Evolutionary conservation across 2,329 filamentous ascomycete genomes (phyloP).

Genomic region (Ramichloridium luteum): DNA sequence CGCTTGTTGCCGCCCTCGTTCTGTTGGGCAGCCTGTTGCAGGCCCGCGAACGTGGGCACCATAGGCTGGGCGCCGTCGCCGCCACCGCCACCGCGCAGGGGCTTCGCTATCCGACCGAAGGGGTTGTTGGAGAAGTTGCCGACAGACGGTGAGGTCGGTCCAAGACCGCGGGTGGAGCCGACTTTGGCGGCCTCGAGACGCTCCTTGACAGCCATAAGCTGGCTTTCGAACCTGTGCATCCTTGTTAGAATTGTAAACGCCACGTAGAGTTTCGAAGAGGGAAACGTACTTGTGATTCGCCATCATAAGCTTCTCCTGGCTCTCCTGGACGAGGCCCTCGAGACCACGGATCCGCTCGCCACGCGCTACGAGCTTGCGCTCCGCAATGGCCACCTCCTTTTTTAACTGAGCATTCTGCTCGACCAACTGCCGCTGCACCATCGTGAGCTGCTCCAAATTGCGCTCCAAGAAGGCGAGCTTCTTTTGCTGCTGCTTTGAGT

Average conservation of each 20-base stretch:
- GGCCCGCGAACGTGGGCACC: conserved; percentile 31
- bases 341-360: conserved; percentile 95
- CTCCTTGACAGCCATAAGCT: conserved; percentile 95
- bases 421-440: conserved; percentile 92
- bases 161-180: conserved; percentile 73
- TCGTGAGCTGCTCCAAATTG: conserved; percentile 93
- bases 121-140: conserved; percentile 51
- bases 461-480: conserved; percentile 99
- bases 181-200: conserved; percentile 90
- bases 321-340: conserved; percentile 85
- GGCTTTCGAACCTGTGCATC: conserved; percentile 72
- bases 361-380: conserved; percentile 88
- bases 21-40: conserved; percentile 29
- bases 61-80: conserved; percentile 27
- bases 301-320: conserved; percentile 93
- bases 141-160: conserved; percentile 40
- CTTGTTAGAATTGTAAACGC: conserved; percentile 6
- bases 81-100: conserved; percentile 44
- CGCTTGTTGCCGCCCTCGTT: conserved; percentile 45
- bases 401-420: conserved; percentile 96
- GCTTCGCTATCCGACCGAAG: conserved; percentile 56
- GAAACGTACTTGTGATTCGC: conserved; percentile 83
- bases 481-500: conserved; percentile 98
- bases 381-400: conserved; percentile 97
- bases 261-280: background rate